Evolutionary conservation across 2,329 filamentous ascomycete species (phyloP), one percentile per base, ranked within the genome.

Genomic region (Beauveria sp.): DNA sequence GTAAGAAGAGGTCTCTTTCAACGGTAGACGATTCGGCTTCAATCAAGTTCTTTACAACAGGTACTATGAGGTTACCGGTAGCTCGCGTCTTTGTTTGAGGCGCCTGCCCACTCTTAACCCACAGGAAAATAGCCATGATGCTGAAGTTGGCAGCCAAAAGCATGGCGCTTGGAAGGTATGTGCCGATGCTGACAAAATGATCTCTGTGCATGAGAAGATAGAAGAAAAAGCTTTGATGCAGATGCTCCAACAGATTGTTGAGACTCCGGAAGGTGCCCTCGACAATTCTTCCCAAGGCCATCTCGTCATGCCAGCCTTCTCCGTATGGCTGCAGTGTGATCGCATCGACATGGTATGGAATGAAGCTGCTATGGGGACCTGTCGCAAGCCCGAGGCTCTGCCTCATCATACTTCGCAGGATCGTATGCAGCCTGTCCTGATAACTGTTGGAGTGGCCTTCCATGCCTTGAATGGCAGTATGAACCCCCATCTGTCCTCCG

Each of bases 221-320:
- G 77, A 99, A 97, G 83, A 99, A 99, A 80, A 99, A 99, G 73
- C 92, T 97, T 76, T 99, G 94, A 72, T 99, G 94, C 63, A 99
- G 81, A 72, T 99, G 92, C 76, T 99, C 94, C 37, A 99, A 83
- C 62, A 99, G 77, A 70, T 99, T 99, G 77, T 99, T 99, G 74
- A 99, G 78, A 72, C 91, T 96, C 68, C 94, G 84, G 73, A 96
- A 96, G 3, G 94, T 84, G 68, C 92, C 92, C 76, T 99, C 94
- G 5, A 97, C 82, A 0, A 92, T 87, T 59, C 92, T 83, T 6
- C 94, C 94, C 71, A 99, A 85, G 10, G 89, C 90, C 91, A 97
- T 97, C 75, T 97, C 94, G 72, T 99, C 94, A 70, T 97, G 91
- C 91, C 92, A 96, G 37, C 94, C 94, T 47, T 93, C 81, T 1